phyloP scores from a whole-genome alignment of 257 asterid genomes.

The Galeopsis tetrahit region DNA sequence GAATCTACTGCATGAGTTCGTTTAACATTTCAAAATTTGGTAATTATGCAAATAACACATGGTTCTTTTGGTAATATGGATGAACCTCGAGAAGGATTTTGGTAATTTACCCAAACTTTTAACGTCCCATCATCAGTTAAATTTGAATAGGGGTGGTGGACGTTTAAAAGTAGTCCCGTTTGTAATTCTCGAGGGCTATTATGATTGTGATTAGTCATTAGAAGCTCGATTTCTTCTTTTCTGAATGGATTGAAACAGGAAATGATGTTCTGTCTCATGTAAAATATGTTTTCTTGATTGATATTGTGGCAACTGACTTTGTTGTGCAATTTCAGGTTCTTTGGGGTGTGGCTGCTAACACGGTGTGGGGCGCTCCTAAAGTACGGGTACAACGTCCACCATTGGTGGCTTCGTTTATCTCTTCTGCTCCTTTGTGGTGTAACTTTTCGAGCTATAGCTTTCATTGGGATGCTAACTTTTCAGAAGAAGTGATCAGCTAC shows the following conservation, averaged over 20 bases:
- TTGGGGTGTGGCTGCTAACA: constrained; percentile 93
- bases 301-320: neutral
- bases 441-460: constrained; percentile 68
- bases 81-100: too few species aligned
- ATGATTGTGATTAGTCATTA: neutral
- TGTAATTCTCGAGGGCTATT: too few species aligned
- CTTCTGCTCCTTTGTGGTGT: constrained; percentile 63
- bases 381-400: constrained; percentile 64
- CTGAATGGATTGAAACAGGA: too few species aligned
- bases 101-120: too few species aligned
- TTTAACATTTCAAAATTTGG: too few species aligned
- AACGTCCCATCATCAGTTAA: neutral
- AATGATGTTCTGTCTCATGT: neutral
- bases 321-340: constrained; percentile 54
- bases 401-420: constrained; percentile 63
- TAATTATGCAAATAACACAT: too few species aligned
- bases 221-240: too few species aligned
- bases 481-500: constrained; percentile 59
- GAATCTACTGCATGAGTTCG: too few species aligned
- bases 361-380: constrained; percentile 75
- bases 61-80: too few species aligned
- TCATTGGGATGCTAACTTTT: constrained; percentile 74
- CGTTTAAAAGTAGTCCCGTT: too few species aligned
- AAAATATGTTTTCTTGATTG: neutral
- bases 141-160: neutral